These are phyloP conservation scores for Termitomyces sp. DNA, from an alignment of 768 basidiomycete species.

Conservation along the genomic window DNA sequence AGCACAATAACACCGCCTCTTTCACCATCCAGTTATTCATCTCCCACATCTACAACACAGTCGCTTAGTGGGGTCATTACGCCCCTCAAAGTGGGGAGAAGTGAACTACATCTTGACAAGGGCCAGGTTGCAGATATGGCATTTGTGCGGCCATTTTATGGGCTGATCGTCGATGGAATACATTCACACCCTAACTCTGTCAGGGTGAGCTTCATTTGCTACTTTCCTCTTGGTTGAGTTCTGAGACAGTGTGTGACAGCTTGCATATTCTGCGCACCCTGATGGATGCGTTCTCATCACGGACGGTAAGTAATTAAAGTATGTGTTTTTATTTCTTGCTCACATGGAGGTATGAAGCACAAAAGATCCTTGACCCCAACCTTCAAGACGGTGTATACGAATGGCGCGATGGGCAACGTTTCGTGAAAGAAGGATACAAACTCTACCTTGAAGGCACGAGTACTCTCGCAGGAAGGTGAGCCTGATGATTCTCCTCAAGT, in stretches of 20 bases:
- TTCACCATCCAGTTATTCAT: slow-evolving; percentile 33
- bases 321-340: not conserved
- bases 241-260: slow-evolving; percentile 32
- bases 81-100: slow-evolving; percentile 24
- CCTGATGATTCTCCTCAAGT: not conserved
- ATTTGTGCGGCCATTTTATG: slow-evolving; percentile 75
- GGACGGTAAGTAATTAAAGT: slow-evolving; percentile 53
- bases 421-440: slow-evolving; percentile 78
- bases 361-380: slow-evolving; percentile 83
- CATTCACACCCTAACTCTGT: slow-evolving; percentile 92
- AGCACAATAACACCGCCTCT: slow-evolving; percentile 54
- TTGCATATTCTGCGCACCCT: slow-evolving; percentile 80
- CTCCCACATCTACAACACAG: slow-evolving; percentile 7
- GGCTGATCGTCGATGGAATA: slow-evolving; percentile 87
- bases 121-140: slow-evolving; percentile 49
- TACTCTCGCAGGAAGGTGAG: slow-evolving; percentile 85
- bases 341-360: slow-evolving; percentile 43
- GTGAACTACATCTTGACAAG: slow-evolving; percentile 41
- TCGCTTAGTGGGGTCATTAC: slow-evolving; percentile 17
- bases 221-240: not conserved
- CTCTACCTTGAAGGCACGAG: slow-evolving; percentile 82
- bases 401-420: slow-evolving; percentile 81
- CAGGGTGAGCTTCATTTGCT: slow-evolving; percentile 45
- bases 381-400: slow-evolving; percentile 81
- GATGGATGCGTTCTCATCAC: slow-evolving; percentile 89